phyloP scores from a whole-genome alignment of 768 basidiomycete species.

The Suillus hirtellus region DNA sequence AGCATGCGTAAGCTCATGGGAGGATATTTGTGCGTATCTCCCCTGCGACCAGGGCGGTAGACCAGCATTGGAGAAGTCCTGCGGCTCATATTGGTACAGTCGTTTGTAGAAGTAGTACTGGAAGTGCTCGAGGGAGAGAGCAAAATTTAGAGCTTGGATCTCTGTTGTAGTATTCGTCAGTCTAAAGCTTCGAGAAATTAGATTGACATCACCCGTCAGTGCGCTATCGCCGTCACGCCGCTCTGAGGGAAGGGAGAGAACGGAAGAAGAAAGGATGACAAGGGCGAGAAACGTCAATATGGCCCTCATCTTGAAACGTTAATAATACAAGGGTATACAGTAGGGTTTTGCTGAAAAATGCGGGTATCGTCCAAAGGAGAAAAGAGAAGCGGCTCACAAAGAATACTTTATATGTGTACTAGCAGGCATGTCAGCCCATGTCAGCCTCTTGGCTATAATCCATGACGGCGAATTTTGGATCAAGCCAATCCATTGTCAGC shows the following conservation, averaged over 20 bases:
- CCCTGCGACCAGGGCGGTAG: constrained; percentile 50
- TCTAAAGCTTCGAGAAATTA: constrained; percentile 19
- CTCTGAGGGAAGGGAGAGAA: constrained; percentile 3
- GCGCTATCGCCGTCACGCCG: not conserved
- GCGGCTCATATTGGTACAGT: constrained; percentile 45
- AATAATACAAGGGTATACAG: not conserved
- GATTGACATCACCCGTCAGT: constrained; percentile 29
- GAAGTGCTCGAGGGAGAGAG: constrained; percentile 50
- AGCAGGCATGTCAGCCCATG: constrained; percentile 1
- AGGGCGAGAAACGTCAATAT: not conserved
- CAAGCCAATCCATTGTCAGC: not conserved
- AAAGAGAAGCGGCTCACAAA: not conserved
- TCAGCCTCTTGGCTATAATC: not conserved
- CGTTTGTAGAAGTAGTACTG: constrained; percentile 45
- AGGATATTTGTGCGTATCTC: constrained; percentile 50
- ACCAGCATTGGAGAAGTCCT: constrained; percentile 48
- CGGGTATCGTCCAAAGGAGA: not conserved
- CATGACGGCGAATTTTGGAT: too few relatives aligned
- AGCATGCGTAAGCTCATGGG: constrained; percentile 60
- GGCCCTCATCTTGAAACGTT: not conserved
- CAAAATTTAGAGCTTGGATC: constrained; percentile 42
- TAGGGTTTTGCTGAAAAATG: not conserved
- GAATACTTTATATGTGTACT: not conserved
- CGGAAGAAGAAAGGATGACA: not conserved
- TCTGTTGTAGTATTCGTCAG: constrained; percentile 20